Evolutionary conservation across 1,284 basidiomycete species (phyloP), one percentile per base, ranked within the genome.

Genomic region (Hypsizygus ulmarius): DNA sequence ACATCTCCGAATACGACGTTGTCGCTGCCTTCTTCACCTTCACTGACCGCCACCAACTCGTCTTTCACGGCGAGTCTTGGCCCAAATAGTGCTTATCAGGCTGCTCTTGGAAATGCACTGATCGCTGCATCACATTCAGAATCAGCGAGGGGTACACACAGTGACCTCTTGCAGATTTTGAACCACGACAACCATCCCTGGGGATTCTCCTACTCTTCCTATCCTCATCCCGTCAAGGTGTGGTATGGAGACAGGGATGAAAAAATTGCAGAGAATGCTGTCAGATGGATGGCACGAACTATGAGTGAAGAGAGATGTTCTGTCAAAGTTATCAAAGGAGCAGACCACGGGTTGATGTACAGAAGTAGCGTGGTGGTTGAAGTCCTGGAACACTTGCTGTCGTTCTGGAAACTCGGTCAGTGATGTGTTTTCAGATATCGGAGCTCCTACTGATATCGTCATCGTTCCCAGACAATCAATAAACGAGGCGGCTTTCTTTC

Each of bases 201-300:
- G 89, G 89, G 89, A 2, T 91, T 90, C 65, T 87, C 85, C 21
- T 90, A 90, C 59, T 64, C 77, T 9, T 80, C 91, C 18, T 87
- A 97, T 52, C 79, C 81, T 8, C 84, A 90, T 58, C 74, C 72
- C n/a, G 87, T 93, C 40, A 82, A 82, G 36, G 84, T 98, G 32
- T 98, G 93, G 93, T 94, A 94, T 56, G 96, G 96, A 2, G 88
- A 92, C 57, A 80, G 79, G 57, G 96, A 98, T 65, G 95, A 98
- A 66, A 87, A 88, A 66, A 96, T 99, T 52, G 86, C 86, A 19
- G 85, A 95, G 61, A 84, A 87, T 59, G 87, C 90, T 39, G 87
- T 94, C 48, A 71, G 87, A 56, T 94, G 92, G 88, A 88, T 97
- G 89, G 88, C 93, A 66, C 81, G 78, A 55, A 82, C 81, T 41